Percentiles rank a stretch among this genome's conserved stretches.
phyloP scores from a whole-genome alignment of 2,329 filamentous ascomycete genomes.

The Chaetomium sp. region DNA sequence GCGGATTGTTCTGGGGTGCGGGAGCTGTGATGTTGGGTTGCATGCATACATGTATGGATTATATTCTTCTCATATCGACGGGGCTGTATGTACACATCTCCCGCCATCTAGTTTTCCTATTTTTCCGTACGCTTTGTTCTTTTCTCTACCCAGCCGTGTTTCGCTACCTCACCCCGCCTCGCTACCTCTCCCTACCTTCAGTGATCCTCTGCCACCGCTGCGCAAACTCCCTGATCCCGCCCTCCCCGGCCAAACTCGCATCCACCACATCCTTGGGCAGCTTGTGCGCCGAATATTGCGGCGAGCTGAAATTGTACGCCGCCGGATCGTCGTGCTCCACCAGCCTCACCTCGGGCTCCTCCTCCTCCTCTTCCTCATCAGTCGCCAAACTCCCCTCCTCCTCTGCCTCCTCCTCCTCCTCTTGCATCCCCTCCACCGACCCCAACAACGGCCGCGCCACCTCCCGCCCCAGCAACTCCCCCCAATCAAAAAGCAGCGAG shows the following conservation, averaged over 20 bases:
- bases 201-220: slow-evolving; percentile 68
- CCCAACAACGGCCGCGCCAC: slow-evolving; percentile 62
- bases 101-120: neutral
- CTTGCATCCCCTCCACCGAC: slow-evolving; percentile 44
- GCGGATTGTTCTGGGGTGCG: neutral
- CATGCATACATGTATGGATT: neutral
- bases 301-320: slow-evolving; percentile 80
- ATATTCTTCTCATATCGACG: neutral
- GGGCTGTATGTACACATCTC: neutral
- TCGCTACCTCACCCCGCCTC: too few relatives aligned
- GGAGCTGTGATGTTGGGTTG: neutral
- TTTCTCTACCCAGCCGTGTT: slow-evolving; percentile 1
- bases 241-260: slow-evolving; percentile 67
- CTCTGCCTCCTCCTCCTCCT: slow-evolving; percentile 51
- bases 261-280: slow-evolving; percentile 89
- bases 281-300: slow-evolving; percentile 94
- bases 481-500: slow-evolving; percentile 84
- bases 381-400: slow-evolving; percentile 41
- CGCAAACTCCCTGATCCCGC: slow-evolving; percentile 79
- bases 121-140: neutral
- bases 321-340: slow-evolving; percentile 84
- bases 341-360: slow-evolving; percentile 76
- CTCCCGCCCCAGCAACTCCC: slow-evolving; percentile 75
- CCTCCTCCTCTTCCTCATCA: slow-evolving; percentile 63
- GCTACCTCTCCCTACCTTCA: slow-evolving; percentile 28